These are phyloP conservation scores for Amaranthus hypochondriacus DNA, from an alignment of 148 eudicot species.

Conservation along the genomic window DNA sequence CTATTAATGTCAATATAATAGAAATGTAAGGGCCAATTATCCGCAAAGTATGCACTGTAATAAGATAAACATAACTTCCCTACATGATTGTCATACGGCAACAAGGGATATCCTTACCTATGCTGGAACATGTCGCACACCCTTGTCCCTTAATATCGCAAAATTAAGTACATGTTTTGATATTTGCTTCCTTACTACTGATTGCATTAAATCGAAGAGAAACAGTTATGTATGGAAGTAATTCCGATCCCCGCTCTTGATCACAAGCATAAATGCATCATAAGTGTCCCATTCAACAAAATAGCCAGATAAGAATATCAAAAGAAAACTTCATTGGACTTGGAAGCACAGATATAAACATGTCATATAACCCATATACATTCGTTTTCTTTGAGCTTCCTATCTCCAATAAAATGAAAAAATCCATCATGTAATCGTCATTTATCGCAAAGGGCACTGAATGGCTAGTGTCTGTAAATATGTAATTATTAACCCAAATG, in stretches of 20 bases:
- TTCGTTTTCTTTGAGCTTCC: no score
- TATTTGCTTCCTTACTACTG: not conserved
- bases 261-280: not conserved
- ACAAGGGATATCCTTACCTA: not conserved
- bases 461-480: not conserved
- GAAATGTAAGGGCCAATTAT: not conserved
- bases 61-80: not conserved
- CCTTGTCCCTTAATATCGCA: not conserved
- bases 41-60: not conserved
- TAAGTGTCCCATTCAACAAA: not conserved
- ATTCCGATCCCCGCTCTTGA: no score
- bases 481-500: not conserved
- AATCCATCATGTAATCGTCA: not conserved
- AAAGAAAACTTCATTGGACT: not conserved
- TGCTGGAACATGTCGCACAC: not conserved
- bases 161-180: not conserved
- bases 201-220: not conserved
- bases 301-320: not conserved
- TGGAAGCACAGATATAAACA: not conserved
- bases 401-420: no score
- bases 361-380: not conserved
- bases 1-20: not conserved
- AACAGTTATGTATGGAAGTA: not conserved
- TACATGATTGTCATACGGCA: not conserved
- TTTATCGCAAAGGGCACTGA: not conserved